Base-by-base conservation (phyloP, 2,329 filamentous ascomycete species). In the Cadophora sp. region DNA sequence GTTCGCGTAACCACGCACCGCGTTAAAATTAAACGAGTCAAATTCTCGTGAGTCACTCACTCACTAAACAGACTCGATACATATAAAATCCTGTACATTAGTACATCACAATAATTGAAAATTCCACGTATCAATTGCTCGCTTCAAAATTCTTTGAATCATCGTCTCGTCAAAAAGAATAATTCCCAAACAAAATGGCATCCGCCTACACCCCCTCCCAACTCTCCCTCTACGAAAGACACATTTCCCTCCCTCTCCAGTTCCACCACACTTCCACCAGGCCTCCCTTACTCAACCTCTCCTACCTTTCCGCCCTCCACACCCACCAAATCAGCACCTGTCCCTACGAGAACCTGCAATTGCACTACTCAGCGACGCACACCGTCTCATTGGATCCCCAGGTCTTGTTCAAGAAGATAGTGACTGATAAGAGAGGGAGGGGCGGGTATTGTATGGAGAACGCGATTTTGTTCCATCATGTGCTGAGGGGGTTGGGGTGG, bases 371-470 rank as follows among this genome's bases (percentile, higher is more conserved):
- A 1, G 22, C 55, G 7, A 7, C 50, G 11, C 71, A 71, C 37
- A 27, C 46, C 0, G 67, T 76, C 12, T 71, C 68, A 2, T 43
- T 77, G 2, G 71, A 76, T 43, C 74, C 73, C 0, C 73, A 76
- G 59, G 51, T 60, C 3, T 58, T 77, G 3, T 77, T 73, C 64
- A n/a, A 70, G 11, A 77, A 77, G 61, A 74, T 75, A 16, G 70
- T 77, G 3, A 59, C 27, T 1, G 61, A 74, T 58, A 68, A 67
- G 11, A 66, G 73, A 63, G 79, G 82, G 4, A 75, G 82, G 63
- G 87, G 87, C 22, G 87, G 87, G 0, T 90, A 89, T 76, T 90
- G 87, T 78, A 86, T 90, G 81, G 87, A 89, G 73, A 81, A 81
- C 29, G 84, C 81, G 64, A 81, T 87, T 51, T 80, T 89, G 24